Conservation (phyloP, 208 protist genomes). For the Leptomonas pyrrhocoris region DNA sequence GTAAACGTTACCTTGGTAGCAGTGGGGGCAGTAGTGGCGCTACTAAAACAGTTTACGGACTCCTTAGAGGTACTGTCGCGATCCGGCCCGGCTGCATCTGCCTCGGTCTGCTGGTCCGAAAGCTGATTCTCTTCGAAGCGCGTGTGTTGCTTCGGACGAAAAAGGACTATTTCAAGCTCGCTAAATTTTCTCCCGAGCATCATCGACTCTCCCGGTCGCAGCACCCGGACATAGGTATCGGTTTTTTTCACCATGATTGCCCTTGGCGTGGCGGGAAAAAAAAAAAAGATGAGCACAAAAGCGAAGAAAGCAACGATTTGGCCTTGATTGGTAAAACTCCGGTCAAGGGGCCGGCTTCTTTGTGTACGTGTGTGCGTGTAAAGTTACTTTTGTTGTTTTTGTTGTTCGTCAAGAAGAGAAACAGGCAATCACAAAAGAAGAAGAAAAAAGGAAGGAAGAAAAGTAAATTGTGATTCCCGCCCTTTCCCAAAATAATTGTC, state of each 20-base stretch:
- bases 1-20: conserved; percentile 19
- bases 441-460: no score
- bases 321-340: background rate
- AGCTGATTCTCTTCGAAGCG: conserved; percentile 13
- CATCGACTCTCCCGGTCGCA: conserved; percentile 66
- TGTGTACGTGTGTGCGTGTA: background rate
- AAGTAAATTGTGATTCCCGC: no score
- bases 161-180: conserved; percentile 83
- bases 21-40: background rate
- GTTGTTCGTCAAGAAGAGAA: background rate
- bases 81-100: background rate
- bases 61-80: conserved; percentile 16
- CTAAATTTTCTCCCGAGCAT: conserved; percentile 51
- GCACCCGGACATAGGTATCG: conserved; percentile 48
- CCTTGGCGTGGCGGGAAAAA: conserved; percentile 4
- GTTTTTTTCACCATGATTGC: conserved; percentile 38
- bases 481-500: no score
- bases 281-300: conserved; percentile 16
- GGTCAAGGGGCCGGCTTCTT: background rate
- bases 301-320: conserved; percentile 4
- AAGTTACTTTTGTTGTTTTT: background rate
- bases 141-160: conserved; percentile 52
- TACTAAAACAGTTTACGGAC: background rate
- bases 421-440: no score
- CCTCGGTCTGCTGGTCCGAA: conserved; percentile 12